phyloP scores from a whole-genome alignment of 1,139 yeast species.

The Pichia sp. region DNA sequence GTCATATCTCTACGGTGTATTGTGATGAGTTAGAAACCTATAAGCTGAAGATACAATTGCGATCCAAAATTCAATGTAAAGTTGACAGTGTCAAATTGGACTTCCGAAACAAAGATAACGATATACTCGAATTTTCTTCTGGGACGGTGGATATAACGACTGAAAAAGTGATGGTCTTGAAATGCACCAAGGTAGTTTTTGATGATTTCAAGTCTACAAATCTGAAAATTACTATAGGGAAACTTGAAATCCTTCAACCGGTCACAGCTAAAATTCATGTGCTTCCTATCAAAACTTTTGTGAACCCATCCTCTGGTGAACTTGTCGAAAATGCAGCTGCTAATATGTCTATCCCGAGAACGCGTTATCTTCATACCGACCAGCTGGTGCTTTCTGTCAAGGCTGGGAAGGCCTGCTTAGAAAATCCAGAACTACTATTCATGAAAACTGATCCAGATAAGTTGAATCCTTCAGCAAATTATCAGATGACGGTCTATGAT shows the following conservation, averaged over 20 bases:
- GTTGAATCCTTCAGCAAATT: slow-evolving; percentile 17
- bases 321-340: slow-evolving; percentile 16
- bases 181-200: slow-evolving; percentile 4
- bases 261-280: slow-evolving; percentile 11
- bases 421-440: slow-evolving; percentile 15
- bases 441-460: slow-evolving; percentile 24
- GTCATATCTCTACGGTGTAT: slow-evolving; percentile 14
- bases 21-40: slow-evolving; percentile 19
- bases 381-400: slow-evolving; percentile 16
- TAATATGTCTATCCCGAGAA: slow-evolving; percentile 18
- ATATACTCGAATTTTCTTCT: slow-evolving; percentile 11
- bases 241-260: slow-evolving; percentile 15
- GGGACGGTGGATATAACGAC: slow-evolving; percentile 1
- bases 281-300: slow-evolving; percentile 15
- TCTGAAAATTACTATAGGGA: slow-evolving; percentile 23
- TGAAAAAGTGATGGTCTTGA: slow-evolving; percentile 1
- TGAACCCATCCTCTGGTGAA: slow-evolving; percentile 1
- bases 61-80: slow-evolving; percentile 14
- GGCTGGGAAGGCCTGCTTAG: slow-evolving; percentile 17
- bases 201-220: slow-evolving; percentile 20
- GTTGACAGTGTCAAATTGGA: slow-evolving; percentile 15
- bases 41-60: slow-evolving; percentile 14
- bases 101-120: slow-evolving; percentile 8
- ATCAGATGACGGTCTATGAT: slow-evolving; percentile 7
- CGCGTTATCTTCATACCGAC: slow-evolving; percentile 22